Conservation (phyloP, 2,329 filamentous ascomycete genomes). For the Raffaelea deltoideospora region DNA sequence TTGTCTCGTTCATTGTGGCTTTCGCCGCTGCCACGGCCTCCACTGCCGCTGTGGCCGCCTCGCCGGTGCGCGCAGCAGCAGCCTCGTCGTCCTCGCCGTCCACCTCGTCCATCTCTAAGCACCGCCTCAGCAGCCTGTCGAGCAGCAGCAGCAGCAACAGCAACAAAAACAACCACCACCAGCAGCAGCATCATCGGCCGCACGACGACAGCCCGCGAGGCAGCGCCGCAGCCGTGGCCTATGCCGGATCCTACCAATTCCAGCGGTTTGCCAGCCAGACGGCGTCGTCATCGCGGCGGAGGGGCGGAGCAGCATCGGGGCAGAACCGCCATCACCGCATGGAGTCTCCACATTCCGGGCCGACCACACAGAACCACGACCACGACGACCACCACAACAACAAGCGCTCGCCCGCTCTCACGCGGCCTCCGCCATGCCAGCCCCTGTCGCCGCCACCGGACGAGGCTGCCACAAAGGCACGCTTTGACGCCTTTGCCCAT, state of each 20-base stretch:
- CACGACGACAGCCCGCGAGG: no score
- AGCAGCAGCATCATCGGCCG: not conserved
- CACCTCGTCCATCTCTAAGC: no score
- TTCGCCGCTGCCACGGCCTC: no score
- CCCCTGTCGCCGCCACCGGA: slow-evolving; percentile 10
- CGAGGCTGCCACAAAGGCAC: slow-evolving; percentile 9
- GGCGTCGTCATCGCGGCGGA: not conserved
- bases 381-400: not conserved
- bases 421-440: slow-evolving; percentile 4
- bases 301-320: no score
- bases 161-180: not conserved
- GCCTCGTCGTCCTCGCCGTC: no score
- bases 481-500: slow-evolving; percentile 13
- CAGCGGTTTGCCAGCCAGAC: not conserved
- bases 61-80: no score
- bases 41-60: no score
- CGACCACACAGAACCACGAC: not conserved
- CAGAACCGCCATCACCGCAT: not conserved
- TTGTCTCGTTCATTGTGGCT: no score
- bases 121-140: no score
- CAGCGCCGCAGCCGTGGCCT: no score
- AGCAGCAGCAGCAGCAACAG: not conserved
- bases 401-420: not conserved
- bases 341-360: not conserved
- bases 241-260: not conserved